A percentile compares a stretch with the other conserved stretches of the same genome.
Evolutionary conservation across 2,329 filamentous ascomycete species (phyloP).

Genomic region (Pseudogymnoascus sp.): DNA sequence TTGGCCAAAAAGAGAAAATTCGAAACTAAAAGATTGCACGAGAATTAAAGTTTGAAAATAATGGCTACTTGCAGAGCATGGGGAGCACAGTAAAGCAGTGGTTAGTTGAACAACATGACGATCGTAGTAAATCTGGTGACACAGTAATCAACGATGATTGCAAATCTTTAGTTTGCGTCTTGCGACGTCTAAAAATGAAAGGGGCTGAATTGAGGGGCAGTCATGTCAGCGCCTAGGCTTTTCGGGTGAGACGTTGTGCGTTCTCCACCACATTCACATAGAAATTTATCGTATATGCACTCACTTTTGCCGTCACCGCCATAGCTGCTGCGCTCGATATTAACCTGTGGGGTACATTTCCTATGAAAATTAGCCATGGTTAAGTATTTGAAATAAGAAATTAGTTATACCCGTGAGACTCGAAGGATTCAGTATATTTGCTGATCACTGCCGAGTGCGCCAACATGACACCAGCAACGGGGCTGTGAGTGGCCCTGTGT

Average conservation of each 20-base stretch:
- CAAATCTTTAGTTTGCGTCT: background rate
- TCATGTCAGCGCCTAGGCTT: background rate
- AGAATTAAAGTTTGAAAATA: background rate
- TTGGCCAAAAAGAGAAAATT: background rate
- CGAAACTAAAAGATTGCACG: background rate
- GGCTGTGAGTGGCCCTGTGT: constrained; percentile 1
- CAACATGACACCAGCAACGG: background rate
- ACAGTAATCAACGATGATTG: background rate
- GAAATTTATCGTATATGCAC: background rate
- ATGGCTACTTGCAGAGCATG: background rate
- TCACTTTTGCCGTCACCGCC: background rate
- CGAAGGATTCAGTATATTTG: background rate
- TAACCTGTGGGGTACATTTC: background rate
- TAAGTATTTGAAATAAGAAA: background rate
- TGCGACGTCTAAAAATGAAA: background rate
- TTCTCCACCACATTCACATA: background rate
- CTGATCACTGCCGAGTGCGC: background rate
- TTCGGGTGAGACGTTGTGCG: background rate
- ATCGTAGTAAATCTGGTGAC: background rate
- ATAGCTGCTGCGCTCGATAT: background rate
- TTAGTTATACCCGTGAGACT: background rate
- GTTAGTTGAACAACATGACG: background rate
- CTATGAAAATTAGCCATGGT: background rate
- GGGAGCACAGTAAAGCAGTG: background rate
- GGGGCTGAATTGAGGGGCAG: background rate